Evolutionary conservation across 805 yeast genomes (phyloP).

Genomic region (Wickerhamiella allomyrinae): DNA sequence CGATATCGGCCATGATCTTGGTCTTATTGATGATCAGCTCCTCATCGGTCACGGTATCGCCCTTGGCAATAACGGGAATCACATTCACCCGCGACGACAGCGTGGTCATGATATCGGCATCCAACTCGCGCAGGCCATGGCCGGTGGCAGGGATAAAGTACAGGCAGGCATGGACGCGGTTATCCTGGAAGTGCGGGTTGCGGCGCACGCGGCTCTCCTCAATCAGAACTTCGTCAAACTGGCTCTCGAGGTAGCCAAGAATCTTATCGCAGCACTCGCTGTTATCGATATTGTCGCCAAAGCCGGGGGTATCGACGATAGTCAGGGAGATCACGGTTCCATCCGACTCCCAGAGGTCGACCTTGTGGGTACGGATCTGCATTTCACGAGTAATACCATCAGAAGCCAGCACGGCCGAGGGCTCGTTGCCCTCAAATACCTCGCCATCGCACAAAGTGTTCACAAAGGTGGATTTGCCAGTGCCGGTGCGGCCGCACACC

Average conservation of each 20-base stretch:
- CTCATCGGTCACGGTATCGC: constrained; percentile 56
- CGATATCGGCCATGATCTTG: constrained; percentile 42
- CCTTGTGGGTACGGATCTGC: constrained; percentile 12
- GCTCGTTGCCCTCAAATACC: constrained; percentile 3
- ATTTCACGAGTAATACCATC: constrained; percentile 11
- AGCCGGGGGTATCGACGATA: constrained; percentile 60
- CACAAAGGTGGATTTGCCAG: constrained; percentile 63
- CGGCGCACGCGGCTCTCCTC: constrained; percentile 80
- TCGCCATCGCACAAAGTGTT: constrained; percentile 43
- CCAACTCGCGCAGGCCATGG: constrained; percentile 47
- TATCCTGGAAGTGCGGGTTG: constrained; percentile 63
- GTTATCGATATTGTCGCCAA: constrained; percentile 61
- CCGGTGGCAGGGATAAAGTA: constrained; percentile 54
- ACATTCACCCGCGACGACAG: constrained; percentile 65
- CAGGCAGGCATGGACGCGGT: constrained; percentile 67
- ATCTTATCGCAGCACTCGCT: constrained; percentile 32
- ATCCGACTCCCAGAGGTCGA: constrained; percentile 42
- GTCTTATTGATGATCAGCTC: constrained; percentile 45
- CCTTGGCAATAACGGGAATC: constrained; percentile 67
- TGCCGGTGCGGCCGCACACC: constrained; percentile 61
- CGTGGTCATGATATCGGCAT: constrained; percentile 53
- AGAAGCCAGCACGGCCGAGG: background rate
- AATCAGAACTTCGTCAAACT: constrained; percentile 54
- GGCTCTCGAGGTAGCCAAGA: constrained; percentile 46
- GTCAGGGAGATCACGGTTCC: constrained; percentile 39